phyloP scores from a whole-genome alignment of 1,139 yeast genomes.

The Debaryomycetaceae sp. region DNA sequence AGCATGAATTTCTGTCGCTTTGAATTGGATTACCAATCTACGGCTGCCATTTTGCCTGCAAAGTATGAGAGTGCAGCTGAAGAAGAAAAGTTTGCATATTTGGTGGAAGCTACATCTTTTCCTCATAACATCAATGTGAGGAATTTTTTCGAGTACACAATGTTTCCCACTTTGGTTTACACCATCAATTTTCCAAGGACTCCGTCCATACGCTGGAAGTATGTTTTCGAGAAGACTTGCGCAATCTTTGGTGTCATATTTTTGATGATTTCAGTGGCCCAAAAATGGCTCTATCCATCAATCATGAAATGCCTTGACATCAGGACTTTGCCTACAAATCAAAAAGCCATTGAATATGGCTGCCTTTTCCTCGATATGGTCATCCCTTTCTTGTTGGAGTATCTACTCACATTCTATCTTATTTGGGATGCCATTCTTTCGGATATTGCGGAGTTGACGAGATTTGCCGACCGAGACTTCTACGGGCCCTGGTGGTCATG shows the following conservation, averaged over 20 bases:
- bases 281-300: constrained; percentile 72
- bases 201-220: constrained; percentile 60
- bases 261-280: constrained; percentile 80
- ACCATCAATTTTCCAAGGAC: constrained; percentile 81
- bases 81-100: constrained; percentile 10
- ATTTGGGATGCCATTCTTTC: constrained; percentile 95
- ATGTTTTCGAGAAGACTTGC: constrained; percentile 63
- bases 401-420: constrained; percentile 75
- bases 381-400: constrained; percentile 74
- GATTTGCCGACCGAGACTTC: constrained; percentile 86
- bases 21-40: constrained; percentile 53
- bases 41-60: constrained; percentile 16
- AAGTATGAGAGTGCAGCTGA: constrained; percentile 11
- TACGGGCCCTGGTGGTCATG: constrained; percentile 99
- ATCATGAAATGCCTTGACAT: constrained; percentile 57
- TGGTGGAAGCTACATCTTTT: constrained; percentile 36
- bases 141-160: constrained; percentile 72
- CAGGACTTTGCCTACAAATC: constrained; percentile 43
- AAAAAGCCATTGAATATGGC: constrained; percentile 52
- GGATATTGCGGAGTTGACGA: constrained; percentile 81
- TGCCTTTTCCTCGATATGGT: constrained; percentile 68
- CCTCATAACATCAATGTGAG: constrained; percentile 66
- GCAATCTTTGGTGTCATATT: constrained; percentile 87
- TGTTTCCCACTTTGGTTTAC: constrained; percentile 91
- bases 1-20: constrained; percentile 61